Evolutionary conservation across 2,329 filamentous ascomycete species (phyloP), one percentile per base, ranked within the genome.

Genomic region (Xylariomycetidae sp.): DNA sequence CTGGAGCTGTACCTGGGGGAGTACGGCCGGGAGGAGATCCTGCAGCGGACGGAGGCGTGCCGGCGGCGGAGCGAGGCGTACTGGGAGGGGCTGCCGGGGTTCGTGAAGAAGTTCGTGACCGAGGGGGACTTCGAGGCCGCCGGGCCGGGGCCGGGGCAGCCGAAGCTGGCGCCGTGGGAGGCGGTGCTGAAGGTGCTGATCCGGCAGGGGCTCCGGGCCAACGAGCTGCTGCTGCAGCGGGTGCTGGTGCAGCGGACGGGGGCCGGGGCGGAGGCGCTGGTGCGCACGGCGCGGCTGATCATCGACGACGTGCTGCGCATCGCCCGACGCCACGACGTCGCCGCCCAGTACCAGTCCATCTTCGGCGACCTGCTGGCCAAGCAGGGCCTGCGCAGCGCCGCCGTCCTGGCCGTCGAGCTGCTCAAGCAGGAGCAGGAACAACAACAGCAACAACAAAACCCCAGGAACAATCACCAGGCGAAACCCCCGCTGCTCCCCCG

Each of bases 351-450:
- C 18, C 48, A 54, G 34, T 45, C 44, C 13, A 50, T 54, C 32
- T 50, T 56, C n/a, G 49, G 44, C 7, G 40, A 44, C 6, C 42
- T 58, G 6, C 48, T 59, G 12, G 50, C 51, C 16, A 38, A 53
- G 4, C 53, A 58, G 28, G 57, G 57, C 14, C 36, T 60, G 29
- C 46, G 57, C 5, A 52, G 57, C 40, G 56, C 53, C 2, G 52
- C 54, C 4, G 56, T 60, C 23, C 49, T 60, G 20, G 57, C 56
- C 12, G 50, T 58, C 17, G 57, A 60, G 39, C 38, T 60, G 29
- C 40, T 60, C 19, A 54, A 56, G 34, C 57, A 59, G 39, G 57
- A 60, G 32, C 53, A 56, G 37, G 46, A 51, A 5, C 49, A 51
- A 16, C 20, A n/a, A 23, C 20, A 23, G 20, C 20, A 23, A 8